Base-by-base conservation (phyloP, 495 filamentous ascomycete genomes). In the Aspergillus carlsbadensis region DNA sequence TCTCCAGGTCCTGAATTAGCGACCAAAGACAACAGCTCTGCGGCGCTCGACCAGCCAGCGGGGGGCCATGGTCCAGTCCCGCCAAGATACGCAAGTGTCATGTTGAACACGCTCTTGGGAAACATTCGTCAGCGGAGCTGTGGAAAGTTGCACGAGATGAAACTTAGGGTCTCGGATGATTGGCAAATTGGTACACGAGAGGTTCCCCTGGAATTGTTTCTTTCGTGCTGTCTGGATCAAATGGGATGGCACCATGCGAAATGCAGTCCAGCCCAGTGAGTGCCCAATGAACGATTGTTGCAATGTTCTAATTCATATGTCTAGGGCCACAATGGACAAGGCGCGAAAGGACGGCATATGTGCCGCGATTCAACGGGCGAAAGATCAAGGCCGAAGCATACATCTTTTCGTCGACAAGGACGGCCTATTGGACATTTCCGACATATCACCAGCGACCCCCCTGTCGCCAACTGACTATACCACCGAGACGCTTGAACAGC, bases 361-460 rank as follows among this genome's bases (percentile, higher is more conserved):
- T 22, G 33, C 48, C 1, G 48, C 48, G 3, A 51, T 51, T 15
- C 48, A 51, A 40, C 17, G 48, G 21, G 48, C 48, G 10, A 51
- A 24, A 24, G 17, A 22, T 2, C 34, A 39, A 11, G 33, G 34
- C 33, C 2, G 48, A 10, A 24, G 10, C 6, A 51, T 51, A 22
- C 37, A 51, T 26, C 21, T 51, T 20, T 24, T 36, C 13, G 20
- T 51, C 13, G 34, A 39, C 34, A 36, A 36, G 10, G 18, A 22
- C 22, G 48, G 48, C 0, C 33, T 22, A 1, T 15, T 39, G 5
- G 48, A 51, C n/a, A 29, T 51, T 24, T 51, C 48, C 17, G 48
- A 51, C n/a, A 36, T 34, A 37, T 39, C 39, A 34, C 48, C 48
- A 0, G 14, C 20, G 10, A 51, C 8, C 5, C 10, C 17, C 14